Conservation (phyloP, 805 yeast genomes). For the Yamadazyma ubonensis region DNA sequence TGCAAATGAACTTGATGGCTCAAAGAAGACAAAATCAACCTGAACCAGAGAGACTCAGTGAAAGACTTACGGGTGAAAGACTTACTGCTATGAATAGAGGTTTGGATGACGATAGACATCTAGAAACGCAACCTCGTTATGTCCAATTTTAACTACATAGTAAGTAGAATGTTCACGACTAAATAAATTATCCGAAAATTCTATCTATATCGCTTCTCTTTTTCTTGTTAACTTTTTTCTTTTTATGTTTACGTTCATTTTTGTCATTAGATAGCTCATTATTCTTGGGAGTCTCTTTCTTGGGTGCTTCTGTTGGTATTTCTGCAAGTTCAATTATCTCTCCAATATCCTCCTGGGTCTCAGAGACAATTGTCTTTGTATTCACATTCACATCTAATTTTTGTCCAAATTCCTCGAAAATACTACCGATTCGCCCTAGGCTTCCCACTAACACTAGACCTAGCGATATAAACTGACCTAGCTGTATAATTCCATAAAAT, state of each 20-base stretch:
- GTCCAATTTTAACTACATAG: conserved; percentile 12
- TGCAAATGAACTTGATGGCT: conserved; percentile 9
- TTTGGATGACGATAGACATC: conserved; percentile 2
- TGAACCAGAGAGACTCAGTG: too few relatives aligned
- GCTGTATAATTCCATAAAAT: conserved; percentile 65
- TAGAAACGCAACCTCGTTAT: conserved; percentile 11
- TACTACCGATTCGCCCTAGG: conserved; percentile 26
- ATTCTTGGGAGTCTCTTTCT: conserved; percentile 5
- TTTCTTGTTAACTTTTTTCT: conserved; percentile 42
- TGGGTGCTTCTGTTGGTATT: conserved; percentile 11
- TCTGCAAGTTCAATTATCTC: not conserved
- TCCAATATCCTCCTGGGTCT: conserved; percentile 21
- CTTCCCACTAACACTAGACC: conserved; percentile 68
- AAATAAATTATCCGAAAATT: conserved; percentile 54
- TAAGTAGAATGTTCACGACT: conserved; percentile 2
- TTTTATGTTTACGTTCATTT: conserved; percentile 18
- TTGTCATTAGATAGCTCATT: conserved; percentile 12
- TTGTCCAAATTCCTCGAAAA: conserved; percentile 3
- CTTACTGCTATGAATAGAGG: not conserved
- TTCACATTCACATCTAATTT: too few relatives aligned
- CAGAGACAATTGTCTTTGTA: too few relatives aligned
- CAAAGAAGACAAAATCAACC: not conserved
- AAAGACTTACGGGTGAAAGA: too few relatives aligned
- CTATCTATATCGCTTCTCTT: conserved; percentile 64
- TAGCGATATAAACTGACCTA: conserved; percentile 71